A percentile compares a stretch with the other conserved stretches of the same genome.
These are phyloP conservation scores for Phycomyces nitens DNA, from an alignment of 192 early-diverging fungal genomes.

Conservation along the genomic window DNA sequence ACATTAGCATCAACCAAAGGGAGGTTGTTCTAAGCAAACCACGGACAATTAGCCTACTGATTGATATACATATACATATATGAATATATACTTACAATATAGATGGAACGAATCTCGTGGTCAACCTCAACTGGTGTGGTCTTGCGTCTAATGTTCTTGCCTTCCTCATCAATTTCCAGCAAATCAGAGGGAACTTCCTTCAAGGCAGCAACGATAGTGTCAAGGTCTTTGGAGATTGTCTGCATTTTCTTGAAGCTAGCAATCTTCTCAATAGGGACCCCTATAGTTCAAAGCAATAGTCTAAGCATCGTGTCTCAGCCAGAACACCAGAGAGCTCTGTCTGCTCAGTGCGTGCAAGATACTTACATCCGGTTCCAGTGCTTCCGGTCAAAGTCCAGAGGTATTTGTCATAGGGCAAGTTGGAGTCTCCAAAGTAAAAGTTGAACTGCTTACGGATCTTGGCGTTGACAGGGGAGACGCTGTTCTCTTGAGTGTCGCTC, in stretches of 20 bases:
- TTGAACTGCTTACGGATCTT: slow-evolving; percentile 61
- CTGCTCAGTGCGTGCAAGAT: too few relatives aligned
- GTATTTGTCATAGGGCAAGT: slow-evolving; percentile 55
- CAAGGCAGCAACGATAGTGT: slow-evolving; percentile 49
- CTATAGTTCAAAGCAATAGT: slow-evolving; percentile 25
- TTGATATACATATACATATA: not conserved
- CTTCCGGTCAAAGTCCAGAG: slow-evolving; percentile 41
- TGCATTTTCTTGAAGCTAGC: slow-evolving; percentile 59
- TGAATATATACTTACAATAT: slow-evolving; percentile 43
- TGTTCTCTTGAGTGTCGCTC: too few relatives aligned
- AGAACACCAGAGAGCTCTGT: too few relatives aligned
- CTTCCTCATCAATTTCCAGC: slow-evolving; percentile 52
- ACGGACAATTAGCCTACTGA: too few relatives aligned
- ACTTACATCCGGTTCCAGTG: slow-evolving; percentile 49
- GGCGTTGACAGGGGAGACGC: not conserved
- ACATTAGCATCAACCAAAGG: slow-evolving; percentile 15
- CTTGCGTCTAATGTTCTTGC: slow-evolving; percentile 48
- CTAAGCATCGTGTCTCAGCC: too few relatives aligned
- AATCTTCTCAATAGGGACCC: slow-evolving; percentile 46
- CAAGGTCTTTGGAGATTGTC: slow-evolving; percentile 35
- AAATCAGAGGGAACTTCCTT: slow-evolving; percentile 43
- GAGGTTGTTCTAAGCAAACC: slow-evolving; percentile 21
- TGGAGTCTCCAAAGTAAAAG: slow-evolving; percentile 62
- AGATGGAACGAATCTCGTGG: slow-evolving; percentile 45
- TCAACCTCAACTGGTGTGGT: slow-evolving; percentile 27